Conservation (phyloP, 495 filamentous ascomycete species). For the Neurospora discreta region DNA sequence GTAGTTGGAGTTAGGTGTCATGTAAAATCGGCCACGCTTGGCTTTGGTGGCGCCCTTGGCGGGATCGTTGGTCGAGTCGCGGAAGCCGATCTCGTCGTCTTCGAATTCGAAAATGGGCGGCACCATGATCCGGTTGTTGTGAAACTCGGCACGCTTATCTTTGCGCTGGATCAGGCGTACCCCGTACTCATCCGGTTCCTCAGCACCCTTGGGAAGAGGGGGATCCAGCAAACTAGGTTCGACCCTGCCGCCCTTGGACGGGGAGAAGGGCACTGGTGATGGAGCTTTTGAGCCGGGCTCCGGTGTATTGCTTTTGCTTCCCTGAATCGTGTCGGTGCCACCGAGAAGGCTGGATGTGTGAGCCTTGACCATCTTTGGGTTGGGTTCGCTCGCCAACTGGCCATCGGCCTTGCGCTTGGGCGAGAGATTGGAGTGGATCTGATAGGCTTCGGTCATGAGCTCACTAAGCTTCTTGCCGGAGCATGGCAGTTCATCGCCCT, state of each 20-base stretch:
- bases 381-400: conserved; percentile 28
- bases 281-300: conserved; percentile 28
- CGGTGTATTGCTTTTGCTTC: conserved; percentile 12
- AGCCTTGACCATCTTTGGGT: conserved; percentile 27
- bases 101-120: conserved; percentile 27
- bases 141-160: conserved; percentile 16
- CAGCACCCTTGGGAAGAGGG: conserved; percentile 25
- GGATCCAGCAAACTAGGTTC: conserved; percentile 8
- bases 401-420: conserved; percentile 30
- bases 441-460: conserved; percentile 12
- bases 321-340: conserved; percentile 27
- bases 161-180: conserved; percentile 26
- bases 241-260: conserved; percentile 6
- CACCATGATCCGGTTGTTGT: conserved; percentile 35
- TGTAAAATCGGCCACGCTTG: conserved; percentile 28
- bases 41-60: conserved; percentile 28
- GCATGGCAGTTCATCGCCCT: conserved; percentile 23
- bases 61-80: conserved; percentile 35
- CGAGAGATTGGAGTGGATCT: conserved; percentile 12
- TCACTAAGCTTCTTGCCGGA: conserved; percentile 13
- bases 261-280: conserved; percentile 20
- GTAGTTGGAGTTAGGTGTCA: conserved; percentile 29
- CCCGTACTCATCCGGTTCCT: conserved; percentile 29
- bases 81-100: conserved; percentile 37
- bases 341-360: conserved; percentile 34